Evolutionary conservation across 2,329 filamentous ascomycete species (phyloP).

Genomic region (Stachybotrys echinatus): DNA sequence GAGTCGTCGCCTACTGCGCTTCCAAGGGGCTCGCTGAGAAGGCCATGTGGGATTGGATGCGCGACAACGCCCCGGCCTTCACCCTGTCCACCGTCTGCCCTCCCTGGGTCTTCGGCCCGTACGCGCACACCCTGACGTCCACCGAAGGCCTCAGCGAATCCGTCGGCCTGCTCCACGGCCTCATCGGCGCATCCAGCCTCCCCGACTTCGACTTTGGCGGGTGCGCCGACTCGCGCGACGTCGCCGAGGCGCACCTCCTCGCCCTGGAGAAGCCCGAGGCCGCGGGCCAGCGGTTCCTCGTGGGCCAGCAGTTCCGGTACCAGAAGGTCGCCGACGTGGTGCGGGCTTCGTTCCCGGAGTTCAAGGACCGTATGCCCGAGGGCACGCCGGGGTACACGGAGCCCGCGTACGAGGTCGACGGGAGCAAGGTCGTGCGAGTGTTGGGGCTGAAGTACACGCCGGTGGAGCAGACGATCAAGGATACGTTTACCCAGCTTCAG

Average conservation of each 20-base stretch:
- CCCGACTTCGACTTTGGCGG: slow-evolving; percentile 15
- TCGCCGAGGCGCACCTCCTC: slow-evolving; percentile 18
- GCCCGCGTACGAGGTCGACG: background rate
- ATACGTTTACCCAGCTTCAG: background rate
- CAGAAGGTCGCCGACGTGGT: background rate
- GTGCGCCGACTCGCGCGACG: slow-evolving; percentile 19
- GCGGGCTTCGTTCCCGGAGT: background rate
- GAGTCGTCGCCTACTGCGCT: slow-evolving; percentile 14
- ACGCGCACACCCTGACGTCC: slow-evolving; percentile 21
- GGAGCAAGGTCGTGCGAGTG: background rate
- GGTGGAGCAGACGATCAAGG: background rate
- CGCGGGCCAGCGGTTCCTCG: slow-evolving; percentile 19
- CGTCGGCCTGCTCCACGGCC: slow-evolving; percentile 8
- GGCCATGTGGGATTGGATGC: slow-evolving; percentile 52
- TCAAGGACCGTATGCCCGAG: slow-evolving; percentile 3
- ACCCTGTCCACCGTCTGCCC: slow-evolving; percentile 57
- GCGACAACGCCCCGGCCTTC: slow-evolving; percentile 40
- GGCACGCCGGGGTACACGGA: background rate
- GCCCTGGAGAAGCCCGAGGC: slow-evolving; percentile 15
- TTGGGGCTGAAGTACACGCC: background rate
- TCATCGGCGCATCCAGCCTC: slow-evolving; percentile 9
- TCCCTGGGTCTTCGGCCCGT: slow-evolving; percentile 58
- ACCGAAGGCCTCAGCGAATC: slow-evolving; percentile 12
- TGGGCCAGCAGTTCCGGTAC: slow-evolving; percentile 8
- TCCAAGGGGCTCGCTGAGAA: slow-evolving; percentile 56